Conservation (phyloP, 768 basidiomycete genomes). For the Tremella mesenterica region DNA sequence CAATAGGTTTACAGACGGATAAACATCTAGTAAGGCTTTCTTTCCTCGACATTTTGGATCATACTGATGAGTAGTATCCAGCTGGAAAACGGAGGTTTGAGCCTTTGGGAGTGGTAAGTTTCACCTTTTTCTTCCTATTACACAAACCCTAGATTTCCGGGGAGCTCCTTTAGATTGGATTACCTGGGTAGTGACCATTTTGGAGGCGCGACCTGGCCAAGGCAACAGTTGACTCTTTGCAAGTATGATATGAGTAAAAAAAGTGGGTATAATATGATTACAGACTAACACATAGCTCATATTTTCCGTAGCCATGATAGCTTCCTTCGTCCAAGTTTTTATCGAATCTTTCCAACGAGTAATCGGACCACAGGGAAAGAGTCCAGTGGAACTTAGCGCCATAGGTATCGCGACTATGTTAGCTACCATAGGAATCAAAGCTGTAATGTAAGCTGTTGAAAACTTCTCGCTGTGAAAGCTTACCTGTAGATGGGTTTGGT, state of each 20-base stretch:
- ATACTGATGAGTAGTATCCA: slow-evolving; percentile 32
- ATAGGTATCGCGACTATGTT: slow-evolving; percentile 44
- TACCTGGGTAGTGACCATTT: no score
- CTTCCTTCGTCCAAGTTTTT: slow-evolving; percentile 44
- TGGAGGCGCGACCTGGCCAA: no score
- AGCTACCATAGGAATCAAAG: slow-evolving; percentile 45
- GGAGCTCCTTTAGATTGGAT: no score
- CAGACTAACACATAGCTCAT: slow-evolving; percentile 25
- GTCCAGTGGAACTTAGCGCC: slow-evolving; percentile 27
- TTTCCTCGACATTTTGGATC: not conserved
- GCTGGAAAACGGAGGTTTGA: slow-evolving; percentile 44
- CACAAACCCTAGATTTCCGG: not conserved
- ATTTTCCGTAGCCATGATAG: slow-evolving; percentile 47
- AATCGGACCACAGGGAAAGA: slow-evolving; percentile 20
- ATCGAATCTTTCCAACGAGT: slow-evolving; percentile 45
- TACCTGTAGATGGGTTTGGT: slow-evolving; percentile 38
- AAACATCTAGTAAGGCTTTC: slow-evolving; percentile 21
- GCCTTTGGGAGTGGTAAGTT: slow-evolving; percentile 45
- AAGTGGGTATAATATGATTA: not conserved
- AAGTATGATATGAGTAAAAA: no score
- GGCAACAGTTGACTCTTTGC: no score
- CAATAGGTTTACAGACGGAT: slow-evolving; percentile 38
- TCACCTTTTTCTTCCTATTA: not conserved
- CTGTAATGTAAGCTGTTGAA: slow-evolving; percentile 25
- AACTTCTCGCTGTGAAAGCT: not conserved